Percentiles rank a stretch among this genome's conserved stretches.
Conservation (phyloP, 495 filamentous ascomycete genomes). For the Trichocladium uniseriatum region DNA sequence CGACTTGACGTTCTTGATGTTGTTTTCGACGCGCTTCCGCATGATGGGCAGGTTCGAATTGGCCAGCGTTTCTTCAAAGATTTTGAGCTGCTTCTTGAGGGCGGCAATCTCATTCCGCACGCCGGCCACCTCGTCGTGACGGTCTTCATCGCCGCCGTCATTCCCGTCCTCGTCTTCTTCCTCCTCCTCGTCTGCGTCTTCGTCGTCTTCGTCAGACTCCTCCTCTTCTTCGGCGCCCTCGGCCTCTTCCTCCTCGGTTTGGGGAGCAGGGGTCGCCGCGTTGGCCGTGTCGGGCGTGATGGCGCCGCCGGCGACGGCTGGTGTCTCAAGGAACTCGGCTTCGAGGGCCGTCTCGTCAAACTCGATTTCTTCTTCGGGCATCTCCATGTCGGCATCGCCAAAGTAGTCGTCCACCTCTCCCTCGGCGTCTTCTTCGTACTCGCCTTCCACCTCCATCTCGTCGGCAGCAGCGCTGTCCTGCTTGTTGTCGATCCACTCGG, state of each 20-base stretch:
- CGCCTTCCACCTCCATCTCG: slow-evolving; percentile 44
- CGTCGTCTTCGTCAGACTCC: slow-evolving; percentile 34
- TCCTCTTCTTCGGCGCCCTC: slow-evolving; percentile 43
- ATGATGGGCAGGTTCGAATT: slow-evolving; percentile 38
- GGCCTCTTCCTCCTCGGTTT: slow-evolving; percentile 26
- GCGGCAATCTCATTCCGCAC: slow-evolving; percentile 47
- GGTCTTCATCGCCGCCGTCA: slow-evolving; percentile 38
- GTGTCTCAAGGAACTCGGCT: slow-evolving; percentile 28
- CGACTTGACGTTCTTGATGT: slow-evolving; percentile 42
- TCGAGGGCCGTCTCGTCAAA: slow-evolving; percentile 34
- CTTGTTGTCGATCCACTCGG: slow-evolving; percentile 57
- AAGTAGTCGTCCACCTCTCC: slow-evolving; percentile 43
- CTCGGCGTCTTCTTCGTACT: slow-evolving; percentile 55
- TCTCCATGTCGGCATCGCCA: slow-evolving; percentile 35
- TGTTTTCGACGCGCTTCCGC: slow-evolving; percentile 43
- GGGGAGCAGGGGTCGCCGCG: slow-evolving; percentile 20
- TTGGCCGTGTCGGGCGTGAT: slow-evolving; percentile 32
- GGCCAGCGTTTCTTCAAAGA: slow-evolving; percentile 29
- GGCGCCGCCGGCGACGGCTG: slow-evolving; percentile 27
- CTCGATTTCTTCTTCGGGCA: slow-evolving; percentile 11
- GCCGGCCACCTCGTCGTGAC: slow-evolving; percentile 39
- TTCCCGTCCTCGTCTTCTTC: slow-evolving; percentile 39
- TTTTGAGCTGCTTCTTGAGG: slow-evolving; percentile 38
- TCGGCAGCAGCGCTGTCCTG: slow-evolving; percentile 37
- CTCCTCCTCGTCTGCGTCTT: slow-evolving; percentile 41